A percentile compares a stretch with the other conserved stretches of the same genome.
Conservation (phyloP, 2,329 filamentous ascomycete genomes). For the Fusarium denticulatum region DNA sequence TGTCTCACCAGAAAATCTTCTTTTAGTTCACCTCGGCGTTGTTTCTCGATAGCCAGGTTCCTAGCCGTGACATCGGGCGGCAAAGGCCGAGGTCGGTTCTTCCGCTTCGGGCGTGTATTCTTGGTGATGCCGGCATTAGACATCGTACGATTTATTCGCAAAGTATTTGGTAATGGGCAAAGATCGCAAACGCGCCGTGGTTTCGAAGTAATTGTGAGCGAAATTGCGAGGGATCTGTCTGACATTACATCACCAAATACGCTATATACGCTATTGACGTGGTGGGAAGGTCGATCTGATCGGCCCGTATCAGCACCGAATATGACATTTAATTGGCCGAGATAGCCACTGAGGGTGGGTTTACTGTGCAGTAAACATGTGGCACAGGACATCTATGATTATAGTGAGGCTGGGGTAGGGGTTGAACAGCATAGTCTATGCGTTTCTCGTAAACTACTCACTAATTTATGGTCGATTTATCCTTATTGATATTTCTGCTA, state of each 20-base stretch:
- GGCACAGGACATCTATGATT: not conserved
- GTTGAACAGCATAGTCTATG: not conserved
- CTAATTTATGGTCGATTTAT: not conserved
- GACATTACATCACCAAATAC: constrained; percentile 7
- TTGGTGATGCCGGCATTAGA: not conserved
- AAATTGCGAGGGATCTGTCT: not conserved
- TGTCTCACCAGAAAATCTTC: constrained; percentile 3
- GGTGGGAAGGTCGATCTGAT: not conserved
- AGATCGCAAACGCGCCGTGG: not conserved
- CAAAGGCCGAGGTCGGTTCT: constrained; percentile 8
- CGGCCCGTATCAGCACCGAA: not conserved
- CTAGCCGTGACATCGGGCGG: constrained; percentile 15
- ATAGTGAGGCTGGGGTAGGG: not conserved
- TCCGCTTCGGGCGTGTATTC: not conserved
- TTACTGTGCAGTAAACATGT: not conserved
- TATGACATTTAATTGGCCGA: not conserved
- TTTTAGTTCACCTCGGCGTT: constrained; percentile 12
- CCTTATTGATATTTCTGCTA: not conserved
- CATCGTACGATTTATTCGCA: not conserved
- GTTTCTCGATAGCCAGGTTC: constrained; percentile 21
- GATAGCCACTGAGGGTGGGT: not conserved
- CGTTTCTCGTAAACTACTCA: not conserved
- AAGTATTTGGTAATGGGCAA: not conserved
- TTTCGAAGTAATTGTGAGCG: not conserved
- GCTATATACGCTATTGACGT: not conserved